A percentile compares a stretch with the other conserved stretches of the same genome.
These are phyloP conservation scores for Lactarius tabidus DNA, from an alignment of 768 basidiomycete genomes.

Conservation along the genomic window DNA sequence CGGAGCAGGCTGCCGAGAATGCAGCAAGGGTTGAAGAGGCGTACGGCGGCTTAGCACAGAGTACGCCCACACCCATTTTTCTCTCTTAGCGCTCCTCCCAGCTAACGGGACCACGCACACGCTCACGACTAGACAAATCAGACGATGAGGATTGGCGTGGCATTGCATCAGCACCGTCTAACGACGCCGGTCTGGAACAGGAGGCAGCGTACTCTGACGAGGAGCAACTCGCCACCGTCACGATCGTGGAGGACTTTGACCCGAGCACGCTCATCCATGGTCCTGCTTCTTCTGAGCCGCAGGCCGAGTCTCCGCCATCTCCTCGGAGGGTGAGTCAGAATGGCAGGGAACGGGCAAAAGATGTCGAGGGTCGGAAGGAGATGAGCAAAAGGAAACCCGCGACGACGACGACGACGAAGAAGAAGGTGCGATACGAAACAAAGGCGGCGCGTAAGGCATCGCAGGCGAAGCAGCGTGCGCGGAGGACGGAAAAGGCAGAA, in stretches of 20 bases:
- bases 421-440: constrained; percentile 62
- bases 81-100: not conserved
- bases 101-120: constrained; percentile 2
- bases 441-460: constrained; percentile 61
- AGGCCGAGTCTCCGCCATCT: constrained; percentile 24
- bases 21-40: constrained; percentile 73
- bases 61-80: constrained; percentile 6
- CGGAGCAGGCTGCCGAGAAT: constrained; percentile 75
- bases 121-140: constrained; percentile 29
- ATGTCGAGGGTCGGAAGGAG: not conserved
- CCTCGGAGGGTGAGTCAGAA: constrained; percentile 14
- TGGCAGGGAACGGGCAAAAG: not conserved
- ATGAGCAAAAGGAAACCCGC: constrained; percentile 15
- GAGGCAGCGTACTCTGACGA: constrained; percentile 80
- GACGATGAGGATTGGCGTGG: constrained; percentile 49
- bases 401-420: constrained; percentile 15
- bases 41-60: constrained; percentile 40
- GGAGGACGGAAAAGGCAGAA: constrained; percentile 69
- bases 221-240: constrained; percentile 83
- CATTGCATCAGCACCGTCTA: constrained; percentile 33
- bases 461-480: constrained; percentile 55
- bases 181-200: constrained; percentile 37
- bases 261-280: constrained; percentile 57
- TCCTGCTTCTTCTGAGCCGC: constrained; percentile 19
- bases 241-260: constrained; percentile 90